Evolutionary conservation across 768 basidiomycete species (phyloP).

Genomic region (Coprinellus micaceus): DNA sequence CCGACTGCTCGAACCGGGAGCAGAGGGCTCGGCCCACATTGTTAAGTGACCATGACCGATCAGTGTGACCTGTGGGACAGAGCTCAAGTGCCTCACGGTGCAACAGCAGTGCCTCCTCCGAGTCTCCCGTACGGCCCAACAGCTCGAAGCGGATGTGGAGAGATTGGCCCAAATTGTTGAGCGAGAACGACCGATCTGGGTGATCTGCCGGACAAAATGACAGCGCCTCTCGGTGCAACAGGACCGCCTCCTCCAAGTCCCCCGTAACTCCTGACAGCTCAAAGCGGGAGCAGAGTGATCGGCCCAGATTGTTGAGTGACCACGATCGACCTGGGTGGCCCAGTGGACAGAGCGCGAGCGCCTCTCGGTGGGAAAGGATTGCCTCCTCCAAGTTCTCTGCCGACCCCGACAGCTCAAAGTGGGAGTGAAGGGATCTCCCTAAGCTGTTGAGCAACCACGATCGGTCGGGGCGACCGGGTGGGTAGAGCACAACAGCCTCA

Average conservation of each 20-base stretch:
- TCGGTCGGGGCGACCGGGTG: not conserved
- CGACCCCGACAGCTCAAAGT: not conserved
- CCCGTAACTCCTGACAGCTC: not conserved
- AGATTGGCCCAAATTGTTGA: too few relatives aligned
- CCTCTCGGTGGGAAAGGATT: conserved; percentile 13
- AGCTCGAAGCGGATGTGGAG: too few relatives aligned
- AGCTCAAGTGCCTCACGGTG: conserved; percentile 13
- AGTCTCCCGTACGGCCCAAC: too few relatives aligned
- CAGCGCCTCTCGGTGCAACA: too few relatives aligned
- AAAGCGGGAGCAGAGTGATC: conserved; percentile 12
- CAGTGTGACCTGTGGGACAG: conserved; percentile 6
- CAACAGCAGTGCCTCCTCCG: conserved; percentile 18
- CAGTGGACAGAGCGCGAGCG: conserved; percentile 7
- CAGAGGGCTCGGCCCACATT: conserved; percentile 6
- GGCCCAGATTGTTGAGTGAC: conserved; percentile 9
- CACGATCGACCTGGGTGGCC: conserved; percentile 6
- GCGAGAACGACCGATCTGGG: too few relatives aligned
- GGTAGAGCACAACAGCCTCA: not conserved
- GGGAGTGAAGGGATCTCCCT: too few relatives aligned
- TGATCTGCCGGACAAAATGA: too few relatives aligned
- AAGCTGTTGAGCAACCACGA: not conserved
- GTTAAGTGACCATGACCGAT: conserved; percentile 1
- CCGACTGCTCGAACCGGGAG: too few relatives aligned
- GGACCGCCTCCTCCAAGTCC: conserved; percentile 9
- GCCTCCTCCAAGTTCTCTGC: conserved; percentile 18